Percentiles rank a stretch among this genome's conserved stretches.
phyloP scores from a whole-genome alignment of 306 rosid species.

The Pyrus bretschneideri region DNA sequence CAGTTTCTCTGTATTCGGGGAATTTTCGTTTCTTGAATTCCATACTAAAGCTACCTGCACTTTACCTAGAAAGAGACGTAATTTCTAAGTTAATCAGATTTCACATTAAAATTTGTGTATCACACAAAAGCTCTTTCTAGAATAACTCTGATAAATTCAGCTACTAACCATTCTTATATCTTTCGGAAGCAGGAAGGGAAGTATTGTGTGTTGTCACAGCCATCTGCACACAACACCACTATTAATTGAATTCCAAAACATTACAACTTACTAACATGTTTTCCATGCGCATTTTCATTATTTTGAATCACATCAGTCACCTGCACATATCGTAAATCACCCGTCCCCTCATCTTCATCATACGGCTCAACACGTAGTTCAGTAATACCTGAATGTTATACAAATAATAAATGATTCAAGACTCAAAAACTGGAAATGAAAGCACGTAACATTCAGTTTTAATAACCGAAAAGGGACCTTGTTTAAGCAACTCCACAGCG shows the following conservation, averaged over 20 bases:
- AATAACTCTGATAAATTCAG: slow-evolving; percentile 9
- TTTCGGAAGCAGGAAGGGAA: slow-evolving; percentile 65
- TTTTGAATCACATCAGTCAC: slow-evolving; percentile 9
- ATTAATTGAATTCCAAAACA: neutral
- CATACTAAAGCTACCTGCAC: slow-evolving; percentile 92
- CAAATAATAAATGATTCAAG: neutral
- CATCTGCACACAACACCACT: slow-evolving; percentile 53
- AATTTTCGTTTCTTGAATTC: slow-evolving; percentile 81
- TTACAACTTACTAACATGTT: neutral
- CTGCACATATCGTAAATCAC: slow-evolving; percentile 85
- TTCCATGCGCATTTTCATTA: neutral
- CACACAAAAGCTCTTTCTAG: slow-evolving; percentile 1
- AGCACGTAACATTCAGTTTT: neutral
- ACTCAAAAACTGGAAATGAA: neutral
- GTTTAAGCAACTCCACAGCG: slow-evolving; percentile 64
- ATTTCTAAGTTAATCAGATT: slow-evolving; percentile 12
- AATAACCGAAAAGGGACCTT: slow-evolving; percentile 32
- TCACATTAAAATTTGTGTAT: neutral
- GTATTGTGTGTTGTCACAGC: slow-evolving; percentile 90
- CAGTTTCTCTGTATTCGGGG: slow-evolving; percentile 55
- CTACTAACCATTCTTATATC: slow-evolving; percentile 69
- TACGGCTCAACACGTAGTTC: slow-evolving; percentile 56
- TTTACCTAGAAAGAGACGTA: slow-evolving; percentile 47
- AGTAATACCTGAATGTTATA: slow-evolving; percentile 45
- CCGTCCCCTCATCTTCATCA: slow-evolving; percentile 82